Base-by-base conservation (phyloP, 2,329 filamentous ascomycete genomes). In the Trematosphaeria pertusa region DNA sequence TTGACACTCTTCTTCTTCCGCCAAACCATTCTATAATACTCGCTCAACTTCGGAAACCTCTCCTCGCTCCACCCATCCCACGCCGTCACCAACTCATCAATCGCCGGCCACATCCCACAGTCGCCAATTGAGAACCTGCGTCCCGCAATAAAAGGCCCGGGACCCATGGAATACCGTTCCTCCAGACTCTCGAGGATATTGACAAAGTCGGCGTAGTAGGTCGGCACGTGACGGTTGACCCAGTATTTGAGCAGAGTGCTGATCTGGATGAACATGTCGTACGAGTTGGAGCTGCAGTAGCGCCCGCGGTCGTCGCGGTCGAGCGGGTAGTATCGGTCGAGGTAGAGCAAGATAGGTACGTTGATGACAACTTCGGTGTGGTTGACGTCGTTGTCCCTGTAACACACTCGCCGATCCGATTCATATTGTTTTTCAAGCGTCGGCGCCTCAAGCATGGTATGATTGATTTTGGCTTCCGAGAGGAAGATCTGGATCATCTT, bases 311-410 rank as follows among this genome's bases (percentile, higher is more conserved):
- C 54, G 19, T 60, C 50, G 21, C 48, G 48, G 30, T 66, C 65
- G 4, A 65, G 32, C 0, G 59, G 50, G 34, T 67, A 39, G 46
- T 66, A 72, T 3, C 58, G 61, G 21, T 72, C 65, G 1, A 74
- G 50, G 35, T 74, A 74, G 0, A 68, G 34, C 1, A 75, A 50
- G 19, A 73, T 64, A 3, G 62, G 48, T 0, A 57, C 31, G 2
- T 60, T 22, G 15, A 56, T 58, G 10, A 41, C 19, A 0, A 72
- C 48, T 35, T 74, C 67, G 1, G 69, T 69, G 45, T 71, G 69
- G 8, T 58, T 45, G 1, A 51, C 43, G 26, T 74, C 71, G 4
- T 54, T 63, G 39, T 74, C 70, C 12, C 72, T 61, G 45, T 68
- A 69, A 18, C 52, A 48, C 19, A 70, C 52, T 24, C 55, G 54